Evolutionary conservation across 352 stramenopile species (phyloP).

Genomic region (Phytopythium boreale): DNA sequence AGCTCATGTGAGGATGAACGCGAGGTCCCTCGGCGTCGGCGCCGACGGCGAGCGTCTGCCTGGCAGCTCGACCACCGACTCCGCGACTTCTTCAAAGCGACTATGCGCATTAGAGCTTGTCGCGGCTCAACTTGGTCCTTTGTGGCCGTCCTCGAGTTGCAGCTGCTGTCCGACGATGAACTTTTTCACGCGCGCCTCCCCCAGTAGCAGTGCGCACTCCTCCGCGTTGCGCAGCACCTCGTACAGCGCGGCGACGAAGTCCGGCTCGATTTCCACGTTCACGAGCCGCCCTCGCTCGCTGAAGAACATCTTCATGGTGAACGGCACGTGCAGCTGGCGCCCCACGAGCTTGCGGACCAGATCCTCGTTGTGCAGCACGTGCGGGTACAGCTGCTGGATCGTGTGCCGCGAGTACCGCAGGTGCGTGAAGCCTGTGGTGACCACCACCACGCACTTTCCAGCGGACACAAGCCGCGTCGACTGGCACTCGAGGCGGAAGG

Average conservation of each 20-base stretch:
- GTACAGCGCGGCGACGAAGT: constrained; percentile 37
- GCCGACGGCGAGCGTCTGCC: neutral
- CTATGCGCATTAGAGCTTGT: no score
- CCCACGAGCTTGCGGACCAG: constrained; percentile 46
- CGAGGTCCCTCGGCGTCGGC: neutral
- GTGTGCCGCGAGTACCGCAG: constrained; percentile 40
- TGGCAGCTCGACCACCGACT: neutral
- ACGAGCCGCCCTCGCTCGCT: constrained; percentile 27
- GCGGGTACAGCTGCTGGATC: constrained; percentile 46
- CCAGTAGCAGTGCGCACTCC: constrained; percentile 37
- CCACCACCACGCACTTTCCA: constrained; percentile 19
- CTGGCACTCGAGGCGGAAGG: constrained; percentile 24
- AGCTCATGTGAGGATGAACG: neutral
- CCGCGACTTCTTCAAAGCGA: neutral
- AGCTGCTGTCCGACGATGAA: neutral
- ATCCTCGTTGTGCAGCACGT: constrained; percentile 26
- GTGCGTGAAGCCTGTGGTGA: constrained; percentile 27
- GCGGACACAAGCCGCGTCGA: constrained; percentile 20
- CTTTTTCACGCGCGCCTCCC: neutral
- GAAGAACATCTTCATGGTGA: constrained; percentile 41
- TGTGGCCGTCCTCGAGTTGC: neutral
- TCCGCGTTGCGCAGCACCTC: constrained; percentile 30
- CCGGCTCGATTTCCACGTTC: constrained; percentile 29
- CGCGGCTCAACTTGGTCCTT: neutral
- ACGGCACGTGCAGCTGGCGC: constrained; percentile 35